Conservation (phyloP, 768 basidiomycete genomes). For the Lentinula sp. region DNA sequence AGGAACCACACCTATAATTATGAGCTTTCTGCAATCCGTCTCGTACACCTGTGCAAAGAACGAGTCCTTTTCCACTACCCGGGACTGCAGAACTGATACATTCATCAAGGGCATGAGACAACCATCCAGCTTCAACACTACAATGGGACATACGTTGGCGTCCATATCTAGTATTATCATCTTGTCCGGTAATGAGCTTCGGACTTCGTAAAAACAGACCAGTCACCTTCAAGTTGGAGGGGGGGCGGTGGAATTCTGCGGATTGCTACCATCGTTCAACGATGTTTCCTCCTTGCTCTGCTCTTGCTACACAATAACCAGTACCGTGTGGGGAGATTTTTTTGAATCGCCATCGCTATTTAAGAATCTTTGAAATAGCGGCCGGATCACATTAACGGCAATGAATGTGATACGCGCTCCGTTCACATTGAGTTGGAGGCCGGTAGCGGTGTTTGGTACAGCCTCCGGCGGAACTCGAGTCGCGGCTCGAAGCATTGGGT, state of each 20-base stretch:
- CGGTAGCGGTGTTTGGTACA: no score
- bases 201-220: slow-evolving; percentile 1
- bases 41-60: slow-evolving; percentile 31
- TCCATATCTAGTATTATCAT: slow-evolving; percentile 7
- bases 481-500: no score
- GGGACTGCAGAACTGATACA: slow-evolving; percentile 14
- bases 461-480: no score
- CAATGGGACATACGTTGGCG: slow-evolving; percentile 20
- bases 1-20: slow-evolving; percentile 27
- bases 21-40: slow-evolving; percentile 34
- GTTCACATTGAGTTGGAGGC: not conserved
- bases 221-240: slow-evolving; percentile 35
- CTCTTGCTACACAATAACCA: slow-evolving; percentile 3
- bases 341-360: not conserved
- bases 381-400: not conserved
- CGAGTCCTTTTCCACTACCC: slow-evolving; percentile 17
- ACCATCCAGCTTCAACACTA: not conserved
- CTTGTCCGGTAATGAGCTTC: not conserved
- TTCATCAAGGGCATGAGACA: slow-evolving; percentile 13
- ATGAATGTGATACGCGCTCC: not conserved
- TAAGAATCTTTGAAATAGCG: not conserved
- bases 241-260: slow-evolving; percentile 27
- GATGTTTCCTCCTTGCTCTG: not conserved
- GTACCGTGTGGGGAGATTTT: slow-evolving; percentile 2
- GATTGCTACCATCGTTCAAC: slow-evolving; percentile 6